Evolutionary conservation across 108 stramenopile species (phyloP), one percentile per base, ranked within the genome.

Genomic region (Fistulifera solaris): DNA sequence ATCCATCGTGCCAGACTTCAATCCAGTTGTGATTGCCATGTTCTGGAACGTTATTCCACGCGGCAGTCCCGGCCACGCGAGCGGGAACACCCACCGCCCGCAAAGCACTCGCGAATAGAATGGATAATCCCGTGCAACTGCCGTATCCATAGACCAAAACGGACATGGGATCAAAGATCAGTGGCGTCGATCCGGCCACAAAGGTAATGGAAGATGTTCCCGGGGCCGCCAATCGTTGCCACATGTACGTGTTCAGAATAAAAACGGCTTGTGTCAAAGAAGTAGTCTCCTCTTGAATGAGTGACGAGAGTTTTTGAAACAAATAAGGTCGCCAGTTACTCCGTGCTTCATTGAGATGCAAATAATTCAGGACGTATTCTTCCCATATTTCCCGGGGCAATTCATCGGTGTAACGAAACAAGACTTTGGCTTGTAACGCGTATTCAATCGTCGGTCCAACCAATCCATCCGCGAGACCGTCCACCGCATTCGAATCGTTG

Each of bases 1-100:
- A 94, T 54, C 70, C 27, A 1, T 68, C 74, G 21, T 54, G 49
- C 47, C 67, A 91, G 8, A 94, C 84, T 73, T 94, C 93, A 17
- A 94, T 72, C 93, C 93, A 94, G 59, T 86, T 91, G 67, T 94
- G 93, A 77, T 94, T 90, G 27, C 93, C 93, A 26, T 83, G 61
- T 17, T 68, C 69, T 5, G 39, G 59, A 39, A 82, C 63, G 11
- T 76, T 76, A 52, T 80, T 62, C 93, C 93, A 94, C 10, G 93
- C 88, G 2, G 93, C 78, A 11, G 93, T 90, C 6, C 93, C 93
- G 17, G 66, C 86, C 18, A 94, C 58, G n/a, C 93, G 66, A 5
- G 86, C 74, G 26, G 93, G 71, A 45, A 94, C 63, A 2, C 93
- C 93, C 8, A 75, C 66, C 0, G 81, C 61, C 41, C 88, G 65